Conservation (phyloP, 2,329 filamentous ascomycete genomes). For the Phyllosticta ampelicida region DNA sequence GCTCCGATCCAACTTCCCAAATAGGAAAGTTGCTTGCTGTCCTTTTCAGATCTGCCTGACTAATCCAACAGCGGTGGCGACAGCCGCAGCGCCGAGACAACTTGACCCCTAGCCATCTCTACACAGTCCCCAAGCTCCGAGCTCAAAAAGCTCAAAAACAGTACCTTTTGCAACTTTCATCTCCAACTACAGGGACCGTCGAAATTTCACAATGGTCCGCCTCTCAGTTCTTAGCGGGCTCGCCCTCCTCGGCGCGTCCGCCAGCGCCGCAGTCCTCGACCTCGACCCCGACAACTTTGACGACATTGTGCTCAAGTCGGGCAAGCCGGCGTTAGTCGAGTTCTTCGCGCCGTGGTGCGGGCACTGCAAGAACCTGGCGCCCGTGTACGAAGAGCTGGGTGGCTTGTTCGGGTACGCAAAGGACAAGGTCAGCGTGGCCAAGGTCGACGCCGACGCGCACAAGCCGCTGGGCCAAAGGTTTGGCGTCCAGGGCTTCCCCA, state of each 20-base stretch:
- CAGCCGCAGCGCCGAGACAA: neutral
- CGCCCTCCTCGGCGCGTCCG: constrained; percentile 21
- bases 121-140: neutral
- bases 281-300: constrained; percentile 89
- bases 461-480: constrained; percentile 75
- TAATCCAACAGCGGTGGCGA: neutral
- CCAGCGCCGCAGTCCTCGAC: constrained; percentile 72
- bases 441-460: constrained; percentile 91
- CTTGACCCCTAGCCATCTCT: neutral
- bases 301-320: constrained; percentile 73
- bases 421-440: constrained; percentile 75
- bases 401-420: constrained; percentile 60
- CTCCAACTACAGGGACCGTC: neutral
- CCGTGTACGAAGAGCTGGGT: constrained; percentile 86
- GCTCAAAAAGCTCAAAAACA: neutral
- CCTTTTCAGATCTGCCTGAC: neutral
- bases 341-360: constrained; percentile 99
- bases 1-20: neutral
- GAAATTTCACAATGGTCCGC: constrained; percentile 9
- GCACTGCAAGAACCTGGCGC: constrained; percentile 96
- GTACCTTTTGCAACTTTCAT: neutral
- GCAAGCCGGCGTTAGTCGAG: constrained; percentile 91
- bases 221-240: constrained; percentile 21
- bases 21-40: neutral
- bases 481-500: constrained; percentile 89